Evolutionary conservation across 75 land plant genomes (phyloP).

Genomic region (Gnetum montanum): DNA sequence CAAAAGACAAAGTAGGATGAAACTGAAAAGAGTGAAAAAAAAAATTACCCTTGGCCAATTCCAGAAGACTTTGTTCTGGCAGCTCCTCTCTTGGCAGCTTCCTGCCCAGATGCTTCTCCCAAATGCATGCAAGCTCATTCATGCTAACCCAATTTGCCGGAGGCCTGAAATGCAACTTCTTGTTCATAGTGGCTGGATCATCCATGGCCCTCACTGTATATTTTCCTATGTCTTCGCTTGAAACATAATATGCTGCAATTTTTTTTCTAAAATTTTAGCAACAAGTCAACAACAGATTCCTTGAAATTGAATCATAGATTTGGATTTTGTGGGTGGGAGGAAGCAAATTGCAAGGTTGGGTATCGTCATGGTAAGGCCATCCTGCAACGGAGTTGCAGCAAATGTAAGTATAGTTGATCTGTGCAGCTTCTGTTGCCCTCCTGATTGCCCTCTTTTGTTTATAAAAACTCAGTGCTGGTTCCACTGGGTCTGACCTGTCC

Average conservation of each 20-base stretch:
- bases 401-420: constrained; percentile 52
- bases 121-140: constrained; percentile 13
- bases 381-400: constrained; percentile 52
- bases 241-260: constrained; percentile 15
- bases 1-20: not conserved
- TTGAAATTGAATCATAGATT: constrained; percentile 33
- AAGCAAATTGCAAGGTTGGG: constrained; percentile 25
- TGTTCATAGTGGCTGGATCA: constrained; percentile 24
- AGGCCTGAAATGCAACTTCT: constrained; percentile 17
- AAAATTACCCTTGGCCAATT: constrained; percentile 10
- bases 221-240: constrained; percentile 19
- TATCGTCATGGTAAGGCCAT: constrained; percentile 35
- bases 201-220: constrained; percentile 14
- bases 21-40: not conserved
- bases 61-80: constrained; percentile 15
- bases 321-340: constrained; percentile 44
- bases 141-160: constrained; percentile 8
- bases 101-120: constrained; percentile 25
- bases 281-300: no score
- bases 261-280: not conserved
- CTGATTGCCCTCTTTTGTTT: constrained; percentile 34
- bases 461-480: constrained; percentile 33
- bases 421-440: constrained; percentile 30
- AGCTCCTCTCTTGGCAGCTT: constrained; percentile 8
- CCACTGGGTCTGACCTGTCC: constrained; percentile 31